Conservation (phyloP, 805 yeast species). For the Yarrowia sp. region DNA sequence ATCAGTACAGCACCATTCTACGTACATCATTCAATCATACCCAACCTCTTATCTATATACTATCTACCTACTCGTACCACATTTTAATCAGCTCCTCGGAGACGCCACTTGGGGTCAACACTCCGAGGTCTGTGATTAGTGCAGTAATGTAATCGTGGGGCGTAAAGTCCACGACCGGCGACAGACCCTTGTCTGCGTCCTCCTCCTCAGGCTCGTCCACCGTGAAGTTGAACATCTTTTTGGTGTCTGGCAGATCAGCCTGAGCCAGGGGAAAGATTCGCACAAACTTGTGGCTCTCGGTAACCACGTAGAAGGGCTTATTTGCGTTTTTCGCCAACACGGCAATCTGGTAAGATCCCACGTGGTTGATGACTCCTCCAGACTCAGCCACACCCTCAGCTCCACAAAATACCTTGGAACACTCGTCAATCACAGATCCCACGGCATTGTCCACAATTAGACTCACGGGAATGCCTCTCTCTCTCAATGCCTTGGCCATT, state of each 20-base stretch:
- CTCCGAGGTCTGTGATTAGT: slow-evolving; percentile 92
- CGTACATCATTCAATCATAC: neutral
- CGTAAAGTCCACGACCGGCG: slow-evolving; percentile 82
- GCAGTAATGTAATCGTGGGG: slow-evolving; percentile 96
- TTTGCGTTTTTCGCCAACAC: slow-evolving; percentile 85
- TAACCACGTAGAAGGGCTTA: slow-evolving; percentile 90
- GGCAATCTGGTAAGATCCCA: slow-evolving; percentile 94
- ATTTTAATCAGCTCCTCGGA: slow-evolving; percentile 97
- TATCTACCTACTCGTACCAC: slow-evolving; percentile 74
- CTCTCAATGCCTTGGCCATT: slow-evolving; percentile 67
- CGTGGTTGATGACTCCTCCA: slow-evolving; percentile 91
- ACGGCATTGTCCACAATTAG: slow-evolving; percentile 90
- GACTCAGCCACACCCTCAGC: slow-evolving; percentile 99
- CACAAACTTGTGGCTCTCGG: slow-evolving; percentile 94
- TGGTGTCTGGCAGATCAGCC: slow-evolving; percentile 72
- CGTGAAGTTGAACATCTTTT: slow-evolving; percentile 49
- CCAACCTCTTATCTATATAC: neutral
- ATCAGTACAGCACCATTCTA: too few species aligned
- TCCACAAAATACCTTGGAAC: slow-evolving; percentile 91
- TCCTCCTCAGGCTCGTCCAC: slow-evolving; percentile 32
- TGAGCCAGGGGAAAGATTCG: slow-evolving; percentile 93
- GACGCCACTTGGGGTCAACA: slow-evolving; percentile 94
- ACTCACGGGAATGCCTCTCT: slow-evolving; percentile 78
- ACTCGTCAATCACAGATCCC: slow-evolving; percentile 85
- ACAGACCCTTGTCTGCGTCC: slow-evolving; percentile 42